phyloP scores from a whole-genome alignment of 495 filamentous ascomycete genomes.

The Cetradonia linearis region DNA sequence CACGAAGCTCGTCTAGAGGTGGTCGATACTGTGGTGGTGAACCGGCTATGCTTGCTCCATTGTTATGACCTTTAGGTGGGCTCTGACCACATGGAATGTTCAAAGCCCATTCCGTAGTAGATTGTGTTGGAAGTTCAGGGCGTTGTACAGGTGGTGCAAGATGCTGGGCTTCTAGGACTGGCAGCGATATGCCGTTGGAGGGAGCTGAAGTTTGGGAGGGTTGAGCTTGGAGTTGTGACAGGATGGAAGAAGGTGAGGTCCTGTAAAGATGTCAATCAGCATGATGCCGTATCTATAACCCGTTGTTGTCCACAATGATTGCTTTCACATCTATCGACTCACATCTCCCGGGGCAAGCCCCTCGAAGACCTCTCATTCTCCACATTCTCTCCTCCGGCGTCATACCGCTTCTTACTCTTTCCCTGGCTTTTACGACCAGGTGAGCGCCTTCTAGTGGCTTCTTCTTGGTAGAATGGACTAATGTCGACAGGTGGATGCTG shows the following conservation, averaged over 20 bases:
- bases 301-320: conserved; percentile 19
- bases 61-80: conserved; percentile 37
- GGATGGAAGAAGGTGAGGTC: conserved; percentile 29
- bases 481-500: conserved; percentile 19
- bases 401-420: conserved; percentile 35
- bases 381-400: conserved; percentile 29
- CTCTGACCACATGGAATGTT: conserved; percentile 42
- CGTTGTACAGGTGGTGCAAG: conserved; percentile 28
- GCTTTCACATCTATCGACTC: conserved; percentile 21
- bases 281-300: not conserved
- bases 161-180: conserved; percentile 38
- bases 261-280: conserved; percentile 7
- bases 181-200: conserved; percentile 32
- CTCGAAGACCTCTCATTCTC: conserved; percentile 21
- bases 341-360: conserved; percentile 30
- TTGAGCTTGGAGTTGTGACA: conserved; percentile 19
- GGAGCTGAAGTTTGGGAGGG: conserved; percentile 11
- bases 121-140: conserved; percentile 29
- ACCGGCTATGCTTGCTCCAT: conserved; percentile 35
- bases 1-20: conserved; percentile 30
- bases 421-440: conserved; percentile 38
- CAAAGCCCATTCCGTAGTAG: conserved; percentile 42
- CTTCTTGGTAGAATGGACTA: conserved; percentile 16
- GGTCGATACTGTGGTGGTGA: conserved; percentile 37
- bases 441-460: conserved; percentile 33